Percentiles rank a stretch among this genome's conserved stretches.
Evolutionary conservation across 2,329 filamentous ascomycete species (phyloP).

Genomic region (Ophiostoma sp.): DNA sequence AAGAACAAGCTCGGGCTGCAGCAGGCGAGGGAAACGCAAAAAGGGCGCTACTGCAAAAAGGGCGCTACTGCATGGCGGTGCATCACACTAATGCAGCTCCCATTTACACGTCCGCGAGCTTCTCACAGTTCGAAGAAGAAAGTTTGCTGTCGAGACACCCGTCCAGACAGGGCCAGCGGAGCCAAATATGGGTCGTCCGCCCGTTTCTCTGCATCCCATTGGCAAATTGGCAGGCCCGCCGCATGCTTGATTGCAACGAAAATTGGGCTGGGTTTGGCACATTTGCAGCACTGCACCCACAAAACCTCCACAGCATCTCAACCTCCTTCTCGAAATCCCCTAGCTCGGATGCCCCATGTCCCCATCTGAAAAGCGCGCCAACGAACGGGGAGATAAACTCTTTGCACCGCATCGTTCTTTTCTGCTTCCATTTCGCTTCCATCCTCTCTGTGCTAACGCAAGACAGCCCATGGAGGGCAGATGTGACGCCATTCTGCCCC

Average conservation of each 20-base stretch:
- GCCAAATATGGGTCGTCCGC: constrained; percentile 1
- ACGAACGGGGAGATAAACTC: constrained; percentile 12
- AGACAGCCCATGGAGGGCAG: constrained; percentile 14
- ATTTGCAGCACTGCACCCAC: background rate
- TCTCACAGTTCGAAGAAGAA: background rate
- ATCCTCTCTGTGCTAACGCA: constrained; percentile 19
- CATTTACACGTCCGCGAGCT: constrained; percentile 16
- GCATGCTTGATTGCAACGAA: constrained; percentile 8
- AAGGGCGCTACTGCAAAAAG: constrained; percentile 18
- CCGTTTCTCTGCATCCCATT: background rate
- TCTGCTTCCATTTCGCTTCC: constrained; percentile 22
- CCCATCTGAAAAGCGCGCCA: constrained; percentile 8
- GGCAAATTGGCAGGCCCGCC: constrained; percentile 6
- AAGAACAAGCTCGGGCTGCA: constrained; percentile 20
- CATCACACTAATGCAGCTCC: constrained; percentile 14
- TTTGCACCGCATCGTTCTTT: constrained; percentile 20
- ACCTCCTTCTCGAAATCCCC: constrained; percentile 25
- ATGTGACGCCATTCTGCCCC: constrained; percentile 10
- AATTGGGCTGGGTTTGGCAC: background rate
- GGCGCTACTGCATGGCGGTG: constrained; percentile 19
- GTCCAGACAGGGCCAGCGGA: background rate
- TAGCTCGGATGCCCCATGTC: constrained; percentile 15
- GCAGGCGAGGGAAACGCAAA: background rate
- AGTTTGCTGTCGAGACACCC: background rate
- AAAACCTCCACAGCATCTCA: constrained; percentile 17